These are phyloP conservation scores for Xanthoconium purpureum DNA, from an alignment of 768 basidiomycete genomes.

Conservation along the genomic window DNA sequence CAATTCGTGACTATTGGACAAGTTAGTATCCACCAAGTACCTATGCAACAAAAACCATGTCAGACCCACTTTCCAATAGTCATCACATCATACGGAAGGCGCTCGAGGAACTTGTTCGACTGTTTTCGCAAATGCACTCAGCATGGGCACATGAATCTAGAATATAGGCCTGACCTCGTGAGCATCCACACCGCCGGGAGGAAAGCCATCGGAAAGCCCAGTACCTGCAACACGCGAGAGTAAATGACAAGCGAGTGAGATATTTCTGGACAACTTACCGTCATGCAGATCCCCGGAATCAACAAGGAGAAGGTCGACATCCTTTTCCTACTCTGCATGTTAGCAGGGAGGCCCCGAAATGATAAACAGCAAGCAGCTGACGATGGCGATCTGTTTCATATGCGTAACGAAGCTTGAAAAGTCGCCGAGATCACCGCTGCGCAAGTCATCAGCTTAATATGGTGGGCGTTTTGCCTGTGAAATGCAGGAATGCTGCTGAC, in stretches of 20 bases:
- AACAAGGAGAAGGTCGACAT: constrained; percentile 82
- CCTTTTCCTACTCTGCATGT: constrained; percentile 44
- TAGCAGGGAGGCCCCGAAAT: constrained; percentile 17
- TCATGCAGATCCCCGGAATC: constrained; percentile 82
- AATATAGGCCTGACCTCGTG: constrained; percentile 52
- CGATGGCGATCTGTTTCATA: constrained; percentile 72
- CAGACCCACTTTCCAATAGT: constrained; percentile 77
- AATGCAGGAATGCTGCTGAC: constrained; percentile 26
- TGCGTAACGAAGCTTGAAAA: constrained; percentile 83
- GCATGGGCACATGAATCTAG: neutral
- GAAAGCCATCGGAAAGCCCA: constrained; percentile 74
- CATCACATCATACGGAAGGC: constrained; percentile 78
- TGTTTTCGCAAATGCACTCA: constrained; percentile 41
- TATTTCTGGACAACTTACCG: constrained; percentile 37
- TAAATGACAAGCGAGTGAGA: neutral
- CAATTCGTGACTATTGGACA: constrained; percentile 63
- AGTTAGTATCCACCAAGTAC: constrained; percentile 24
- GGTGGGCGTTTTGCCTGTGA: neutral
- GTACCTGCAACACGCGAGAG: constrained; percentile 46
- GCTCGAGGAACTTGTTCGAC: constrained; percentile 72
- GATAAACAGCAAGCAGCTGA: constrained; percentile 21
- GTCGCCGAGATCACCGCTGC: constrained; percentile 68
- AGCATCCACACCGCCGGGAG: constrained; percentile 65
- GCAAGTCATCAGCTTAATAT: constrained; percentile 18
- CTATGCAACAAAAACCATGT: neutral